phyloP scores from a whole-genome alignment of 768 basidiomycete genomes.

The Lactarius trivialis region DNA sequence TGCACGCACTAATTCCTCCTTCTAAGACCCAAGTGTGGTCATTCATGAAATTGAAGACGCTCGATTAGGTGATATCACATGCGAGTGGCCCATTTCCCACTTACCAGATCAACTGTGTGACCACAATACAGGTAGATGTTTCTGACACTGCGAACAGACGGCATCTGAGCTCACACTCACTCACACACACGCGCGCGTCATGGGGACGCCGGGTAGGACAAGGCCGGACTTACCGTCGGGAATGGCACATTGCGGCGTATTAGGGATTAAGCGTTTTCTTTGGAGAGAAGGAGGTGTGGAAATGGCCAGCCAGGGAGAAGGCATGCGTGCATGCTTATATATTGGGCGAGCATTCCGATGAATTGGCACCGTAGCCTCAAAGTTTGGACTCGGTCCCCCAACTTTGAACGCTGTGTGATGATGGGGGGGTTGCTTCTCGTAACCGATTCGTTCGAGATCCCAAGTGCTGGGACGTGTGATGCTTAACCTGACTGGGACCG shows the following conservation, averaged over 20 bases:
- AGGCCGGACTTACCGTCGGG: constrained; percentile 13
- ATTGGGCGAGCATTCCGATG: constrained; percentile 14
- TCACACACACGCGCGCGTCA: too few relatives aligned
- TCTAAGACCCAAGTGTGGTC: background rate
- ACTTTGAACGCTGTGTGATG: constrained; percentile 11
- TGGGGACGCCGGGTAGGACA: too few relatives aligned
- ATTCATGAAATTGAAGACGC: background rate
- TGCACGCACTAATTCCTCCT: constrained; percentile 19
- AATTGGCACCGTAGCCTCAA: constrained; percentile 14
- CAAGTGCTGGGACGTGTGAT: constrained; percentile 19
- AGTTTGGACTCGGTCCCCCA: constrained; percentile 16
- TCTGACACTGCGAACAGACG: constrained; percentile 3
- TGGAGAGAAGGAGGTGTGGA: constrained; percentile 1
- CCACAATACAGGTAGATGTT: constrained; percentile 18
- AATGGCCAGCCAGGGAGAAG: constrained; percentile 2
- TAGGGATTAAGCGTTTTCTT: background rate
- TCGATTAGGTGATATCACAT: constrained; percentile 5
- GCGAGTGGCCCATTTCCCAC: background rate
- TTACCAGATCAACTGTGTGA: constrained; percentile 17
- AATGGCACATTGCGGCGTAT: constrained; percentile 18
- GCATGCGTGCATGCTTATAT: constrained; percentile 16
- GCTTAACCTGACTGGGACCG: constrained; percentile 19
- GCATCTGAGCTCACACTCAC: background rate
- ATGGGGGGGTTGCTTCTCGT: constrained; percentile 12
- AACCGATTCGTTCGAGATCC: constrained; percentile 23